A percentile compares a stretch with the other conserved stretches of the same genome.
These are phyloP conservation scores for Thalassiosira mediterranea DNA, from an alignment of 352 stramenopile species.

Conservation along the genomic window DNA sequence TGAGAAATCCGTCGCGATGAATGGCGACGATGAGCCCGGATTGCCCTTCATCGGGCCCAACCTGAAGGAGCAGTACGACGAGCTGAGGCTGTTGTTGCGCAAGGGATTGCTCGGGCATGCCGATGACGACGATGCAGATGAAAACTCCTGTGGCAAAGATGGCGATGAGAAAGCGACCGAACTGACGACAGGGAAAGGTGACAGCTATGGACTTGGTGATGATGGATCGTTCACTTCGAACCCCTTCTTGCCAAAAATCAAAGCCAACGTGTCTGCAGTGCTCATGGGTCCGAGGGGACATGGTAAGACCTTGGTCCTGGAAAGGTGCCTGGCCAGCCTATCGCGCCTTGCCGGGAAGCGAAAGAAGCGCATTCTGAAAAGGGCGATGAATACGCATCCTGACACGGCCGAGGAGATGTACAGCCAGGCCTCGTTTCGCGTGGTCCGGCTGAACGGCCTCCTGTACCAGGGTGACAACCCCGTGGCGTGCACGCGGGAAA, in stretches of 20 bases:
- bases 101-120: constrained; percentile 35
- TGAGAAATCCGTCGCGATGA: constrained; percentile 18
- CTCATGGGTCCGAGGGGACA: constrained; percentile 69
- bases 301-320: constrained; percentile 77
- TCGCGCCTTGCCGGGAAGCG: constrained; percentile 33
- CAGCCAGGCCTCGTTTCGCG: constrained; percentile 52
- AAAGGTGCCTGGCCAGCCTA: constrained; percentile 58
- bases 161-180: constrained; percentile 2
- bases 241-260: constrained; percentile 26
- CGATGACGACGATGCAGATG: constrained; percentile 12
- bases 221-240: neutral
- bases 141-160: constrained; percentile 1
- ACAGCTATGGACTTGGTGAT: neutral
- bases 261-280: constrained; percentile 64
- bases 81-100: constrained; percentile 22
- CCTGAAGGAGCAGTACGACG: constrained; percentile 34
- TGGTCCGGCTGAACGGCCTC: constrained; percentile 73
- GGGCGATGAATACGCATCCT: neutral
- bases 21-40: constrained; percentile 23
- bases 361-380: constrained; percentile 20
- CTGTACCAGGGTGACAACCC: constrained; percentile 68
- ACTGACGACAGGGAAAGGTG: too few relatives aligned
- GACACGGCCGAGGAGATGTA: constrained; percentile 7
- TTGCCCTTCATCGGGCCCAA: constrained; percentile 43
- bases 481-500: constrained; percentile 63